Evolutionary conservation across 129 eudicot species (phyloP).

Genomic region (Flaveria robusta): DNA sequence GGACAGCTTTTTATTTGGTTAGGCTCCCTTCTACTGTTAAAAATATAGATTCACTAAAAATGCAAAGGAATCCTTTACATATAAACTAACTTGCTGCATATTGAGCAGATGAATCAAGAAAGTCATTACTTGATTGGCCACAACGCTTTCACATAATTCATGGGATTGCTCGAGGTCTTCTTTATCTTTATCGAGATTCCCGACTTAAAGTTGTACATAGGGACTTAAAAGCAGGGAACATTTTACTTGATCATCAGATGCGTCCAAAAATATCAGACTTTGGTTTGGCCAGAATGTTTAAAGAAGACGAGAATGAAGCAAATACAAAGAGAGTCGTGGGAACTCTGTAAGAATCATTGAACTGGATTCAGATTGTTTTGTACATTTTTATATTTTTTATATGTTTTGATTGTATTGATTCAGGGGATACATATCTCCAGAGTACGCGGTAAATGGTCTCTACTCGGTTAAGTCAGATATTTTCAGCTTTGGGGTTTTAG

Average conservation of each 20-base stretch:
- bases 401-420: not conserved
- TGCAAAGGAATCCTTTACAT: not conserved
- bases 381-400: not conserved
- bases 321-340: conserved; percentile 4
- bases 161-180: conserved; percentile 20
- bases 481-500: conserved; percentile 47
- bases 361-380: not conserved
- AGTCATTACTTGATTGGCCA: conserved; percentile 8
- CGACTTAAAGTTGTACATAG: not conserved
- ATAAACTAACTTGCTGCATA: not conserved
- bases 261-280: conserved; percentile 4
- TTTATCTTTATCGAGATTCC: conserved; percentile 8
- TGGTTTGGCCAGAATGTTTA: conserved; percentile 5
- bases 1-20: conserved; percentile 61
- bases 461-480: conserved; percentile 46
- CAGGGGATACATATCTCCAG: conserved; percentile 52
- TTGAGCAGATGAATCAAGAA: conserved; percentile 1
- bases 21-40: not conserved
- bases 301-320: conserved; percentile 9
- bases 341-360: not conserved
- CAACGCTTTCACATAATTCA: conserved; percentile 7
- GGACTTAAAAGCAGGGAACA: conserved; percentile 2
- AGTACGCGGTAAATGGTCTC: conserved; percentile 44
- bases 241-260: not conserved
- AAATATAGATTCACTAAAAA: not conserved